These are phyloP conservation scores for Rosa multiflora DNA, from an alignment of 306 rosid genomes.

Conservation along the genomic window DNA sequence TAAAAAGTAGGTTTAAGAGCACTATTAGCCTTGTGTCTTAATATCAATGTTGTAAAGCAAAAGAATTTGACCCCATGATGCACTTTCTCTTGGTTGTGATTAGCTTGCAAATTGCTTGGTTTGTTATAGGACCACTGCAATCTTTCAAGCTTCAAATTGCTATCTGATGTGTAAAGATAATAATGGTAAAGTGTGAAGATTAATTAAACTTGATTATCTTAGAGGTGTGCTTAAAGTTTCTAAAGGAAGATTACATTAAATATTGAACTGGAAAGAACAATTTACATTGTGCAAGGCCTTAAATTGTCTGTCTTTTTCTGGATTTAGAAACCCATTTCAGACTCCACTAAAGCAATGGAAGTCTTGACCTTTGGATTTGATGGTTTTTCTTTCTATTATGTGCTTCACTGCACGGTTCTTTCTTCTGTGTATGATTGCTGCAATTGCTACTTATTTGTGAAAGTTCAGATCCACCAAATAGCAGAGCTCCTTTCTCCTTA, in stretches of 20 bases:
- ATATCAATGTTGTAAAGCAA: not conserved
- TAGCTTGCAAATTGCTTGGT: not conserved
- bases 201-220: not conserved
- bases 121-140: constrained; percentile 14
- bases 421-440: not conserved
- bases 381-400: not conserved
- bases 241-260: not conserved
- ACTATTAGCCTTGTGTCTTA: not conserved
- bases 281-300: not conserved
- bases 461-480: constrained; percentile 5
- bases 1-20: not conserved
- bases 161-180: constrained; percentile 13
- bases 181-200: not conserved
- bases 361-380: not conserved
- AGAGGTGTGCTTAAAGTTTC: not conserved
- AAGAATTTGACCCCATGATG: not conserved
- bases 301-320: not conserved
- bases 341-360: not conserved
- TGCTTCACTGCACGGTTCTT: not conserved
- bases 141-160: not conserved
- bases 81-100: not conserved
- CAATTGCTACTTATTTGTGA: not conserved
- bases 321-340: not conserved
- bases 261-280: constrained; percentile 3
- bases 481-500: not conserved